Evolutionary conservation across 2,329 filamentous ascomycete species (phyloP).

Genomic region (Aaosphaeria pasadenensis): DNA sequence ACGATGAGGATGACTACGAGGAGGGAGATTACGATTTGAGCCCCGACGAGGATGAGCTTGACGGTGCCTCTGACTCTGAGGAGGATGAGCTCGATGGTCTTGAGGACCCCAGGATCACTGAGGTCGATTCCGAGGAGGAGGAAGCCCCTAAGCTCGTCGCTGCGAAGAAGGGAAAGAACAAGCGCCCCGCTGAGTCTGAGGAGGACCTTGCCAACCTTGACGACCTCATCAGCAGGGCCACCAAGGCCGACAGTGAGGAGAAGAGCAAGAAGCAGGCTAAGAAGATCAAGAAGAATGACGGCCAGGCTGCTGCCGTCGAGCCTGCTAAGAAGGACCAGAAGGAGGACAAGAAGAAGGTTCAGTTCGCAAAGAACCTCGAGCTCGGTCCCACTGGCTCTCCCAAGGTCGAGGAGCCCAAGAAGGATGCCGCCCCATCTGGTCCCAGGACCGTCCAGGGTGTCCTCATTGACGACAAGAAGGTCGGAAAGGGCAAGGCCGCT

Average conservation of each 20-base stretch:
- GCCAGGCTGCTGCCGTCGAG: slow-evolving; percentile 64
- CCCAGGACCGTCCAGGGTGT: slow-evolving; percentile 83
- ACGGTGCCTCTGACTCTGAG: slow-evolving; percentile 49
- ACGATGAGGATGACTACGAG: slow-evolving; percentile 55
- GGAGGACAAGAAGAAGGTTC: slow-evolving; percentile 79
- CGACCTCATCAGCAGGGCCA: slow-evolving; percentile 75
- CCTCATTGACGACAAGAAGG: slow-evolving; percentile 91
- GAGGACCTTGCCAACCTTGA: slow-evolving; percentile 66
- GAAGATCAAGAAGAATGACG: slow-evolving; percentile 98
- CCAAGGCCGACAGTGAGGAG: slow-evolving; percentile 49
- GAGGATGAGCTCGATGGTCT: slow-evolving; percentile 56
- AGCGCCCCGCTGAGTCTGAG: slow-evolving; percentile 76
- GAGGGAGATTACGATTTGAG: slow-evolving; percentile 78
- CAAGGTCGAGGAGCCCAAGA: slow-evolving; percentile 42
- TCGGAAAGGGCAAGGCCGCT: slow-evolving; percentile 76
- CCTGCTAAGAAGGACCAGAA: slow-evolving; percentile 54
- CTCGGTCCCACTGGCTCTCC: slow-evolving; percentile 74
- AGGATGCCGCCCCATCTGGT: slow-evolving; percentile 37
- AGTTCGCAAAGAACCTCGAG: slow-evolving; percentile 98
- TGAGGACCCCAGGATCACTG: slow-evolving; percentile 75
- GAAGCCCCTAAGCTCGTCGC: slow-evolving; percentile 55
- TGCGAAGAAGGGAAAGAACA: slow-evolving; percentile 74
- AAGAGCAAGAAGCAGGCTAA: slow-evolving; percentile 90
- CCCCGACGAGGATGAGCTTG: slow-evolving; percentile 75
- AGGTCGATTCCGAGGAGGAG: slow-evolving; percentile 77